These are phyloP conservation scores for Acmispon strigosus DNA, from an alignment of 306 rosid species.

Conservation along the genomic window DNA sequence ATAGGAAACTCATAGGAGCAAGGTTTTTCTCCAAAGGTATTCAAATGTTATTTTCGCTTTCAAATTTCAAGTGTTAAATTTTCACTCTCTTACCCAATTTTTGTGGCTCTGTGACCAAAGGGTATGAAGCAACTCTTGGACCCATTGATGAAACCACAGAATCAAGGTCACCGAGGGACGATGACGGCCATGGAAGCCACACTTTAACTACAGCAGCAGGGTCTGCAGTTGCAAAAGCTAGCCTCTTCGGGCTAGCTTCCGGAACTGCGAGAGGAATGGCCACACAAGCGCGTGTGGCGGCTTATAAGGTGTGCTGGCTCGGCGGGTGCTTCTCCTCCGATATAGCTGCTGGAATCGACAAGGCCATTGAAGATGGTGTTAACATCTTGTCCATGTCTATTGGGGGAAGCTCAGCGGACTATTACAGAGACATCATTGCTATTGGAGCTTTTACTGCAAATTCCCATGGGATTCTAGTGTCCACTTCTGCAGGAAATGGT, in stretches of 20 bases:
- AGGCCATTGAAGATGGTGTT: conserved; percentile 78
- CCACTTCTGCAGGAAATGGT: conserved; percentile 80
- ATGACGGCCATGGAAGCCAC: conserved; percentile 90
- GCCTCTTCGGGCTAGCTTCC: conserved; percentile 62
- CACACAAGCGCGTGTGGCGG: conserved; percentile 63
- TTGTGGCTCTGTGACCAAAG: background rate
- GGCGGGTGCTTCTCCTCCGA: conserved; percentile 75
- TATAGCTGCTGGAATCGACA: conserved; percentile 74
- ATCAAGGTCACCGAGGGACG: conserved; percentile 78
- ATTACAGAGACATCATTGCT: conserved; percentile 56
- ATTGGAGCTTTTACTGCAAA: conserved; percentile 75
- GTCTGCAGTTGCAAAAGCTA: conserved; percentile 52
- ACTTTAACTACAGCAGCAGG: conserved; percentile 85
- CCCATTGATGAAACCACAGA: conserved; percentile 40
- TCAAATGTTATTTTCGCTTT: too few relatives aligned
- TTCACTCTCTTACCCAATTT: too few relatives aligned
- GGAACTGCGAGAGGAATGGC: conserved; percentile 97
- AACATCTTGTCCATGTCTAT: conserved; percentile 70
- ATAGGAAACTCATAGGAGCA: conserved; percentile 76
- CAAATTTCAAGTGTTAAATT: too few relatives aligned
- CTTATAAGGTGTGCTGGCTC: conserved; percentile 77
- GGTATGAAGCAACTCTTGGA: conserved; percentile 61
- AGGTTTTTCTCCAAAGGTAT: conserved; percentile 47
- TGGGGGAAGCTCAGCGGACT: conserved; percentile 49
- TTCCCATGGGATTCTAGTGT: conserved; percentile 60